Evolutionary conservation across 2,329 filamentous ascomycete genomes (phyloP), one percentile per base, ranked within the genome.

Genomic region (Trichoderma sp.): DNA sequence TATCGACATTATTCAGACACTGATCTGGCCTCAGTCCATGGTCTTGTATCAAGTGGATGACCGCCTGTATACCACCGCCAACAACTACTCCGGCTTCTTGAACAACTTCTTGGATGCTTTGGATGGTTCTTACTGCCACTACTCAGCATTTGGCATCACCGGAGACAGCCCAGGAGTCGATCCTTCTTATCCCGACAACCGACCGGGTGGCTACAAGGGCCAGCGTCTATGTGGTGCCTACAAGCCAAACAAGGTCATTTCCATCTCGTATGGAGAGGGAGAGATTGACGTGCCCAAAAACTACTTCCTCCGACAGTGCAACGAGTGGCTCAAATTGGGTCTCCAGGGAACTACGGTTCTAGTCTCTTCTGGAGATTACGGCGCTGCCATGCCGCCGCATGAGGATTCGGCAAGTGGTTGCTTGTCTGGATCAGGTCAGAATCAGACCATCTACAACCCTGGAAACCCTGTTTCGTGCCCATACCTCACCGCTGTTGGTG

Each of bases 41-140:
- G 85, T 86, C 3, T 79, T 87, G 0, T 87, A 83, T 77, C 85
- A 87, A 78, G 85, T 86, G 0, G 88, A 89, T 72, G 88, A 88
- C 80, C 81, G 83, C 76, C 84, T 64, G 81, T 87, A 79, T 41
- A 73, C 74, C 11, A 87, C 87, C 77, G 87, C 86, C 53, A 77
- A 76, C 71, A 76, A 77, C n/a, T 74, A 81, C 86, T 89, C 80
- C 83, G 87, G 75, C 18, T 83, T 82, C 4, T 84, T 86, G 78
- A 85, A 85, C 77, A 85, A 82, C 35, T 85, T 85, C 76, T 80
- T 85, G 27, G 87, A 89, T 75, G 88, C 87, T 33, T 82, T 89
- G 38, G 88, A 89, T 78, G 88, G 87, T 4, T 87, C 85, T 72
- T 89, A 89, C 81, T 89, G 89, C 82, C 85, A 84, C 12, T 87